A percentile compares a stretch with the other conserved stretches of the same genome.
phyloP scores from a whole-genome alignment of 2,329 filamentous ascomycete genomes.

The Nigrograna mackinnonii region DNA sequence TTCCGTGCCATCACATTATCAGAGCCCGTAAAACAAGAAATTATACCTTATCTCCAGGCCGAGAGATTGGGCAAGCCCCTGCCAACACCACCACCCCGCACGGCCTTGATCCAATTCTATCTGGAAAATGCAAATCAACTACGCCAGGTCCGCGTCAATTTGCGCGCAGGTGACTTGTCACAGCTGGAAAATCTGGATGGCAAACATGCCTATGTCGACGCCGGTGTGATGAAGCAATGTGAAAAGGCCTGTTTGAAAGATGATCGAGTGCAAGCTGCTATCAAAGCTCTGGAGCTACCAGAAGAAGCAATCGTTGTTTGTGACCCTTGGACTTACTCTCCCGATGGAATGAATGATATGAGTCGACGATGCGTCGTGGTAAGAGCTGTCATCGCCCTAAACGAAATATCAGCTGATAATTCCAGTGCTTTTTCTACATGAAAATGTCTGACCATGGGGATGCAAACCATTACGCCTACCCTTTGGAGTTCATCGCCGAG shows the following conservation, averaged over 20 bases:
- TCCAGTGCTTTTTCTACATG: conserved; percentile 43
- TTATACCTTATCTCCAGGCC: conserved; percentile 50
- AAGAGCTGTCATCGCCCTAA: neutral
- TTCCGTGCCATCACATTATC: conserved; percentile 57
- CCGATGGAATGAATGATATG: conserved; percentile 59
- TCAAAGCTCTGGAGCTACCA: conserved; percentile 49
- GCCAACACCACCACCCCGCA: conserved; percentile 34
- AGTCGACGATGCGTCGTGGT: conserved; percentile 47
- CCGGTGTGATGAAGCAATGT: conserved; percentile 52
- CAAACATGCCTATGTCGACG: conserved; percentile 53
- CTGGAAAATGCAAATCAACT: conserved; percentile 38
- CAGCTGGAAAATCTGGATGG: conserved; percentile 34
- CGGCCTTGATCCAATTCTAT: conserved; percentile 47
- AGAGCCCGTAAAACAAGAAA: conserved; percentile 54
- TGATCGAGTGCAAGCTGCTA: conserved; percentile 46
- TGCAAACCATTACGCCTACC: conserved; percentile 62
- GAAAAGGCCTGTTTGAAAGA: conserved; percentile 54
- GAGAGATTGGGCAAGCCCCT: conserved; percentile 41
- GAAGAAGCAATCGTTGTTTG: conserved; percentile 49
- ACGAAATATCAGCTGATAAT: neutral
- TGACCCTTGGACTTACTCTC: conserved; percentile 61
- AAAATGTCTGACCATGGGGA: conserved; percentile 46
- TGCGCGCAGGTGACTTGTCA: conserved; percentile 13
- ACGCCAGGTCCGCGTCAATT: conserved; percentile 29
- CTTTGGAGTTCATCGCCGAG: conserved; percentile 57